Evolutionary conservation across 345 rosid genomes (phyloP).

Genomic region (Dipteronia dyeriana): DNA sequence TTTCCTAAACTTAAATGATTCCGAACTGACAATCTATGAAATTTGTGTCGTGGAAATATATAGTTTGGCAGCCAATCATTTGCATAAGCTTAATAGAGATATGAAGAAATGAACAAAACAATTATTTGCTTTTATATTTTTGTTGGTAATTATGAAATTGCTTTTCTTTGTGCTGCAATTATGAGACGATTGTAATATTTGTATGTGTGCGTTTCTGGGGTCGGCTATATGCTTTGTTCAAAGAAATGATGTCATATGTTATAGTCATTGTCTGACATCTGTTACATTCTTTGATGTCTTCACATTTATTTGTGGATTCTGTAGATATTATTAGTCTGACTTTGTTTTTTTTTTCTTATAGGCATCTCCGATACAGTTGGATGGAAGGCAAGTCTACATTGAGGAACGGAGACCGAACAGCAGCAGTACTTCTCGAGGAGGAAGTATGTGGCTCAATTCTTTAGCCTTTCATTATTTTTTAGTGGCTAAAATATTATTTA

Average conservation of each 20-base stretch:
- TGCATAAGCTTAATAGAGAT: background rate
- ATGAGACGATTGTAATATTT: background rate
- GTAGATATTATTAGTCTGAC: background rate
- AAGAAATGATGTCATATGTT: background rate
- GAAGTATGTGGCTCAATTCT: constrained; percentile 53
- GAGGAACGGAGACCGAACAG: constrained; percentile 96
- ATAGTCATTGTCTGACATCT: background rate
- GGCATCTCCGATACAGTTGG: constrained; percentile 93
- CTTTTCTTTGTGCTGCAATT: background rate
- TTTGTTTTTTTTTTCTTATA: constrained; percentile 28
- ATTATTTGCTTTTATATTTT: background rate
- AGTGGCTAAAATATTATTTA: background rate
- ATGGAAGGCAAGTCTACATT: constrained; percentile 82
- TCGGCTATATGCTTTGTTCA: background rate
- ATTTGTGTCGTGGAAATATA: background rate
- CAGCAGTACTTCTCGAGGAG: constrained; percentile 70
- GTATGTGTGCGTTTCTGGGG: background rate
- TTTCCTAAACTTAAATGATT: background rate
- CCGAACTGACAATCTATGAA: background rate
- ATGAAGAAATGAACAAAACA: background rate
- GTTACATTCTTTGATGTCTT: background rate
- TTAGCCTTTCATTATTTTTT: background rate
- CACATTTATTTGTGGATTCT: background rate
- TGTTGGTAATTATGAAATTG: background rate
- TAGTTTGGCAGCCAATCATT: background rate